Base-by-base conservation (phyloP, 352 stramenopile genomes). In the Blastocystis sp. region DNA sequence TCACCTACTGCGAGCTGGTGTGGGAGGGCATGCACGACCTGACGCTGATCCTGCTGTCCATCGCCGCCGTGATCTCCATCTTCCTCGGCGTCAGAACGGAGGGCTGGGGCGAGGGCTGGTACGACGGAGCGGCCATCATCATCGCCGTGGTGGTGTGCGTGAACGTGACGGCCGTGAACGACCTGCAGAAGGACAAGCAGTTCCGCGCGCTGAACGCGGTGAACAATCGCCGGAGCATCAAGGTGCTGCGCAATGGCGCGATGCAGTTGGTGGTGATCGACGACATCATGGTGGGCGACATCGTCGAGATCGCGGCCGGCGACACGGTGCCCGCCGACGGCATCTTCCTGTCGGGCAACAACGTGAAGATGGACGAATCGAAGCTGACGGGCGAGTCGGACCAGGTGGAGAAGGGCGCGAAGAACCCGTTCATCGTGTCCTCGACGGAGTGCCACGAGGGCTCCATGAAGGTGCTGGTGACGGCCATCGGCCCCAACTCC, bases 401-500 rank as follows among this genome's bases (percentile, higher is more conserved):
- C 52, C 82, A 95, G 38, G 52, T 97, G 1, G 76, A 89, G 14
- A 96, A 96, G 90, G 34, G 34, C 56, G 69, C 65, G 11, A 61
- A 59, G 23, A 88, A 88, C 43, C 89, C 89, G 2, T 89, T 90
- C 48, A 80, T 97, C 40, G 90, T 97, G 5, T 96, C 92, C 2
- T 94, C 94, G 45, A 97, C 94, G 56, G 95, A 94, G 45, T 92
- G 96, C 14, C 95, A 94, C 89, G 92, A 94, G 65, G 95, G 95
- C n/a, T 90, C 93, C 3, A 93, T 91, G 41, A 93, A 93, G 80
- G 95, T 97, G 91, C 91, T 98, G 38, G 93, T 96, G 10, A 91
- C 95, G 43, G 95, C 93, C 41, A 94, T 97, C 9, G 94, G 95
- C 21, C 92, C 92, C 62, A 88, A 96, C 89, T 95, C 91, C 48